Base-by-base conservation (phyloP, 1,139 yeast genomes). In the Pichia sp. region DNA sequence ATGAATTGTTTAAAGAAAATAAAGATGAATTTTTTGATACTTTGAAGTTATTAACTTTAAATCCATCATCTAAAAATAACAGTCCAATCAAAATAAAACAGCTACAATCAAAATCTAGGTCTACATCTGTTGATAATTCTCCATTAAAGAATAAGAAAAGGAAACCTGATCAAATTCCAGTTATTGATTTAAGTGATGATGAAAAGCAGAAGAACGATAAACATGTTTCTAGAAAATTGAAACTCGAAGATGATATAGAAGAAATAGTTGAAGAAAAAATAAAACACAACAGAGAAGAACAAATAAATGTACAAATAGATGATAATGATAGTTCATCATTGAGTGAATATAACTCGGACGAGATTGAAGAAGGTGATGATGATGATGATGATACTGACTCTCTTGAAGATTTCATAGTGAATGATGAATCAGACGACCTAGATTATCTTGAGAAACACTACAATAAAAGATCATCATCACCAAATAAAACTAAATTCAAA, bases 1-100 rank as follows among this genome's bases (percentile, higher is more conserved):
- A 53, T 28, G 53, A 56, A 4, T 43, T 60, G 5, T 67, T 67
- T 46, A 46, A 53, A n/a, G 57, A 57, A 13, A 66, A 69, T 52
- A 60, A 66, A 3, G 62, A 64, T 48, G 67, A 61, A 34, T 70
- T 73, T 54, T 61, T 66, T 22, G 65, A 65, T 8, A 59, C 57
- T 33, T 51, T 72, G 25, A 66, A 67, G 55, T 53, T 57, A 13
- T 57, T 65, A 44, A 67, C 75, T 0, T 62, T 68, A 4, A 66
- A 67, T 1, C 60, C 67, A 5, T 54, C 61, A 5, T 49, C 38
- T 45, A 59, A 49, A 55, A 60, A 38, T 10, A 48, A 27, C 16
- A 33, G 44, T 14, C 42, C 44, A 18, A 18, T 13, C 6, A 48
- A 31, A 33, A 10, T 14, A 8, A 31, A 44, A 27, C 36, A 22